Percentiles rank a stretch among this genome's conserved stretches.
These are phyloP conservation scores for Rosa persica DNA, from an alignment of 306 rosid genomes.

Conservation along the genomic window DNA sequence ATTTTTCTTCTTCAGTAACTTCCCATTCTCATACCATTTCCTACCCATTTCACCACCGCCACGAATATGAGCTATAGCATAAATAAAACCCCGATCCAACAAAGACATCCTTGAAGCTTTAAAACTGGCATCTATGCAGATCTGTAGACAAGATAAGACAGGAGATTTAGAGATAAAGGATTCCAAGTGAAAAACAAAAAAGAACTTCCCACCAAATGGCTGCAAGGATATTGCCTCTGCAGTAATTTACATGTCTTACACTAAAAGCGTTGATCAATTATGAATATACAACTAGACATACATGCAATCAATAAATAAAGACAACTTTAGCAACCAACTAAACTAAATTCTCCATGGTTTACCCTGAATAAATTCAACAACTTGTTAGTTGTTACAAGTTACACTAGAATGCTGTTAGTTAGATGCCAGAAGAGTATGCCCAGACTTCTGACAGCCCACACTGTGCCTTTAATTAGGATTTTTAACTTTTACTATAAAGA, in stretches of 20 bases:
- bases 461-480: neutral
- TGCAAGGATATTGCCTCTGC: conserved; percentile 13
- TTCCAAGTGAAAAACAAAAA: conserved; percentile 3
- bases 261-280: conserved; percentile 20
- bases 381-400: neutral
- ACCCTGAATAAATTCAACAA: neutral
- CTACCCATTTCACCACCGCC: conserved; percentile 99
- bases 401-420: neutral
- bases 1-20: conserved; percentile 77
- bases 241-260: conserved; percentile 17
- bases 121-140: conserved; percentile 75
- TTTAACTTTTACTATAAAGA: neutral
- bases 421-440: neutral
- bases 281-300: conserved; percentile 5
- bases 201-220: conserved; percentile 18
- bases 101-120: conserved; percentile 75
- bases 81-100: conserved; percentile 85
- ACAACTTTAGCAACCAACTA: neutral
- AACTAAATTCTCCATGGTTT: neutral
- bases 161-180: conserved; percentile 16
- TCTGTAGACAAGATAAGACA: conserved; percentile 43
- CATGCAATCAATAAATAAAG: neutral
- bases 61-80: conserved; percentile 86
- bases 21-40: conserved; percentile 97
- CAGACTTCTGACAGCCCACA: neutral